phyloP scores from a whole-genome alignment of 1,139 yeast species.

The Protomyces arabidopsidicola region DNA sequence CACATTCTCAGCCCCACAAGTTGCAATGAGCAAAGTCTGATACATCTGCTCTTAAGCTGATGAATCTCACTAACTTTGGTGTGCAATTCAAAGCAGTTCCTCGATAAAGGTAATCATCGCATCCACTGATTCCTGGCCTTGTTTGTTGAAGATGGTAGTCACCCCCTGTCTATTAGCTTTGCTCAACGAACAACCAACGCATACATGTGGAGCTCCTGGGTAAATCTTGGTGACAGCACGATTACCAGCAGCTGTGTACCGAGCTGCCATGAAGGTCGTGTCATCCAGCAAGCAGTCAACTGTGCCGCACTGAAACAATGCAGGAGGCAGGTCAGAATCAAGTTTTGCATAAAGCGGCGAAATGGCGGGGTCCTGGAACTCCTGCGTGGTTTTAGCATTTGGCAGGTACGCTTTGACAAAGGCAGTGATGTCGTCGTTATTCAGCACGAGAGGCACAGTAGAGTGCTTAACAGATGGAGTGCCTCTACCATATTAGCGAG shows the following conservation, averaged over 20 bases:
- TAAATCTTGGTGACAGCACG: background rate
- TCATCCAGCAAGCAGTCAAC: conserved; percentile 7
- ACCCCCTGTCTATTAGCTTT: background rate
- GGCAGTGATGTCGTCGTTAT: background rate
- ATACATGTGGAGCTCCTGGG: conserved; percentile 11
- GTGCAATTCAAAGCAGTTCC: background rate
- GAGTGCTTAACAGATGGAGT: background rate
- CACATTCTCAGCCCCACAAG: too few relatives aligned
- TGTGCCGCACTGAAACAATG: conserved; percentile 3
- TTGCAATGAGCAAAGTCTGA: too few relatives aligned
- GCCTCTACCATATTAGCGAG: background rate
- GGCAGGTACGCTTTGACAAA: conserved; percentile 5
- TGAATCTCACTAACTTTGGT: too few relatives aligned
- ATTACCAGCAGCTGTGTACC: conserved; percentile 7
- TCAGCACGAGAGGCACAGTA: conserved; percentile 6
- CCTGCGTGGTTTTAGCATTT: background rate
- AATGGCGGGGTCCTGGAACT: background rate
- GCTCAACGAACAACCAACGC: background rate
- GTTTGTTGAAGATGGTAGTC: background rate
- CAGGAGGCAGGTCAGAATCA: background rate
- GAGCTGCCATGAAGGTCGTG: background rate
- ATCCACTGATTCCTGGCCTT: background rate
- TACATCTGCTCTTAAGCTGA: too few relatives aligned
- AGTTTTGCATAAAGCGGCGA: conserved; percentile 11
- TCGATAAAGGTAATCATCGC: background rate